phyloP scores from a whole-genome alignment of 345 rosid species.

The Camelina laxa region DNA sequence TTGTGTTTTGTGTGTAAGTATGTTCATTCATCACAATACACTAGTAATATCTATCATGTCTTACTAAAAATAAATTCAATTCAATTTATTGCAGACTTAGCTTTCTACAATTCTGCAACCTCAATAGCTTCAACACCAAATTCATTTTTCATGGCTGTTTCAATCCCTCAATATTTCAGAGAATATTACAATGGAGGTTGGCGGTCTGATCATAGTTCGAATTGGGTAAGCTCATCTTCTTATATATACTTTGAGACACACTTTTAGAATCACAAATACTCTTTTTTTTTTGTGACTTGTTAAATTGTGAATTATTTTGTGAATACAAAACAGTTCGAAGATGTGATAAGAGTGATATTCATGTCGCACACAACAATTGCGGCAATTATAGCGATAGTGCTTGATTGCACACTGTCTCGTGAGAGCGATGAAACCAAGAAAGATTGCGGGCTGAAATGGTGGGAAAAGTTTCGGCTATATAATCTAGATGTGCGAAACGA shows the following conservation, averaged over 20 bases:
- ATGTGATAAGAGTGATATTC: constrained; percentile 60
- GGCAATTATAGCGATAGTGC: constrained; percentile 53
- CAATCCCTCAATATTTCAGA: constrained; percentile 65
- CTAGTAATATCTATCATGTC: no score
- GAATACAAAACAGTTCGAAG: constrained; percentile 48
- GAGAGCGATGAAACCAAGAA: constrained; percentile 51
- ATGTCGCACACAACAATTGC: constrained; percentile 68
- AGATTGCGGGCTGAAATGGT: constrained; percentile 67
- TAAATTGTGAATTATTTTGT: not conserved
- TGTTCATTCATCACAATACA: not conserved
- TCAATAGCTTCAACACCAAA: constrained; percentile 61
- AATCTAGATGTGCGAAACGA: constrained; percentile 67
- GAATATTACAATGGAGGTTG: constrained; percentile 53
- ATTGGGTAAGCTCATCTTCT: constrained; percentile 48
- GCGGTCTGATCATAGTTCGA: constrained; percentile 40
- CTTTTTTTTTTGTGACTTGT: not conserved
- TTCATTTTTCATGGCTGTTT: constrained; percentile 63
- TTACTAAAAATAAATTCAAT: not conserved
- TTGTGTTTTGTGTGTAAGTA: constrained; percentile 64
- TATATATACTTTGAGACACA: not conserved
- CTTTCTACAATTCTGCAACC: constrained; percentile 66
- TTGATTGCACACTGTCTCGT: constrained; percentile 57
- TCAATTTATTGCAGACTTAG: constrained; percentile 44
- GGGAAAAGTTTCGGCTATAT: constrained; percentile 66
- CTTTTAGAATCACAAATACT: not conserved